These are phyloP conservation scores for Castanopsis chinensis DNA, from an alignment of 306 rosid species.

Conservation along the genomic window DNA sequence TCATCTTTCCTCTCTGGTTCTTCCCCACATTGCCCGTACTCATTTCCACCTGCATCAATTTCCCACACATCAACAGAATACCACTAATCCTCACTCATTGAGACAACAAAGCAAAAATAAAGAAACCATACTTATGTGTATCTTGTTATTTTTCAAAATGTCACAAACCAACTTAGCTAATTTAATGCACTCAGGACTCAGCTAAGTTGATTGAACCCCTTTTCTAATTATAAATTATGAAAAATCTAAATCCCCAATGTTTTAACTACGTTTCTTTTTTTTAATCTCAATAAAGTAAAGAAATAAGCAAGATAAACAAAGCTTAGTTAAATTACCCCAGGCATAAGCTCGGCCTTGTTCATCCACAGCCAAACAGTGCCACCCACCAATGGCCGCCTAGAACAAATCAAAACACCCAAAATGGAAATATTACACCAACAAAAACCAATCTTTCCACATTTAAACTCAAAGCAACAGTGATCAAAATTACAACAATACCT, in stretches of 20 bases:
- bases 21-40: constrained; percentile 98
- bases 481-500: constrained; percentile 45
- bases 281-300: not conserved
- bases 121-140: not conserved
- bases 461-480: not conserved
- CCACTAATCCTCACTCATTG: not conserved
- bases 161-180: not conserved
- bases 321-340: constrained; percentile 61
- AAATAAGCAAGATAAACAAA: not conserved
- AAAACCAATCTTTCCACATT: not conserved
- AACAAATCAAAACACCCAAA: constrained; percentile 12
- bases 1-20: constrained; percentile 95
- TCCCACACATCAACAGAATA: constrained; percentile 7
- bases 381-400: constrained; percentile 98
- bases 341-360: constrained; percentile 97
- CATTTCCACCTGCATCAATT: constrained; percentile 81
- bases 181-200: not conserved
- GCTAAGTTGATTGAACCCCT: not conserved
- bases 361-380: constrained; percentile 99
- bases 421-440: not conserved
- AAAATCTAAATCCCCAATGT: not conserved
- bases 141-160: not conserved
- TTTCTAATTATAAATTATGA: not conserved
- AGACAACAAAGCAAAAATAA: not conserved
- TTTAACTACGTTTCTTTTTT: not conserved